Evolutionary conservation across 768 basidiomycete species (phyloP).

Genomic region (Sporobolomyces pararoseus): DNA sequence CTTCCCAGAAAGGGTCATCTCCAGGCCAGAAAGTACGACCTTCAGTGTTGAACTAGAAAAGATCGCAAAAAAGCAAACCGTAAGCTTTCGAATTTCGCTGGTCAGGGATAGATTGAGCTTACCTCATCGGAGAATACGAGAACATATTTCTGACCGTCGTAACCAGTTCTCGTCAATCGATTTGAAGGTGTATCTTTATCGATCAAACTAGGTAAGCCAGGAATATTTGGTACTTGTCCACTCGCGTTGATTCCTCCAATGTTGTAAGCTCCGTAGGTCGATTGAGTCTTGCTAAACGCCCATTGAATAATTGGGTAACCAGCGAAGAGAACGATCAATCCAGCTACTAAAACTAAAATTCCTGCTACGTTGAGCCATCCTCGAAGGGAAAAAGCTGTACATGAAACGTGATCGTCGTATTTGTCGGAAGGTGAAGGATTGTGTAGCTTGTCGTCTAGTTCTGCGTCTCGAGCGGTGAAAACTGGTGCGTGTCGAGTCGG

Average conservation of each 20-base stretch:
- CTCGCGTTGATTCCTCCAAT: conserved; percentile 71
- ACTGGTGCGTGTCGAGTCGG: conserved; percentile 15
- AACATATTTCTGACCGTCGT: conserved; percentile 70
- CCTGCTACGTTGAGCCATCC: conserved; percentile 78
- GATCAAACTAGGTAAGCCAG: conserved; percentile 56
- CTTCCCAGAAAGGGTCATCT: conserved; percentile 48
- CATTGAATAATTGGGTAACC: conserved; percentile 79
- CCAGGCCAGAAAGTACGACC: conserved; percentile 66
- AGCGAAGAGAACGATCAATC: conserved; percentile 73
- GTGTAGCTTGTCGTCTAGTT: conserved; percentile 84
- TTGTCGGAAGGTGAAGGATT: conserved; percentile 53
- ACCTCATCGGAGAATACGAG: conserved; percentile 85
- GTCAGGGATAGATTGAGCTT: not conserved
- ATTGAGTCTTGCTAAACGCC: conserved; percentile 39
- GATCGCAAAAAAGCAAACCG: not conserved
- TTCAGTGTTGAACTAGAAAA: conserved; percentile 56
- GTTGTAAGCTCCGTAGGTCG: conserved; percentile 62
- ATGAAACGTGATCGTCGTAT: conserved; percentile 5
- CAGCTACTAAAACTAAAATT: conserved; percentile 64
- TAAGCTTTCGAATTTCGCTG: not conserved
- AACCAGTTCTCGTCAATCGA: conserved; percentile 61
- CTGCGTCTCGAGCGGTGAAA: conserved; percentile 61
- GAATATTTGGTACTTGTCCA: conserved; percentile 59
- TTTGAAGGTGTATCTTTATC: conserved; percentile 69
- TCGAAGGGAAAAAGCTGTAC: conserved; percentile 59